Evolutionary conservation across 108 stramenopile species (phyloP).

Genomic region (Stephanodiscus triporus): DNA sequence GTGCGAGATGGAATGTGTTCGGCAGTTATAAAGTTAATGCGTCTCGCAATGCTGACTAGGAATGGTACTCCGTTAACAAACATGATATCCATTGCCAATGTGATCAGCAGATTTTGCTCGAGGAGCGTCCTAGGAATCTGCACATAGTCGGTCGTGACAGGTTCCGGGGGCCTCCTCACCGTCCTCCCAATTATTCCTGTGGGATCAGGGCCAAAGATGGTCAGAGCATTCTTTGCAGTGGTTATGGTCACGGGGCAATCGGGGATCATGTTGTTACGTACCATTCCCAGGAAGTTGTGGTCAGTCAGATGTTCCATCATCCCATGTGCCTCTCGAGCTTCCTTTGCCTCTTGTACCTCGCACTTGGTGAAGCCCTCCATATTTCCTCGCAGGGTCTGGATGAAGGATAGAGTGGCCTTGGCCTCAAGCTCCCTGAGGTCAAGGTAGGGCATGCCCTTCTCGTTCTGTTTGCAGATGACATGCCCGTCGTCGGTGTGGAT

Average conservation of each 20-base stretch:
- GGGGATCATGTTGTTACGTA: conserved; percentile 7
- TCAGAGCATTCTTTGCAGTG: conserved; percentile 8
- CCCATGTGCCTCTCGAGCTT: neutral
- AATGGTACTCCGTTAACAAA: conserved; percentile 46
- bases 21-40: conserved; percentile 33
- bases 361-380: too few relatives aligned
- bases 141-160: conserved; percentile 18
- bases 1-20: conserved; percentile 21
- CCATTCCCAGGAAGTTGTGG: conserved; percentile 13
- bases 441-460: too few relatives aligned
- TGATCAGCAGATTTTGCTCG: conserved; percentile 20
- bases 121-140: conserved; percentile 19
- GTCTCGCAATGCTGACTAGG: conserved; percentile 35
- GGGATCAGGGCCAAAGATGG: conserved; percentile 32
- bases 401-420: too few relatives aligned
- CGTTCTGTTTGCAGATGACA: too few relatives aligned
- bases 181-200: conserved; percentile 38
- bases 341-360: too few relatives aligned
- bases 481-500: too few relatives aligned
- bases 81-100: conserved; percentile 39
- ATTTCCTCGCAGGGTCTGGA: too few relatives aligned
- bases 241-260: conserved; percentile 26
- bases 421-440: too few relatives aligned
- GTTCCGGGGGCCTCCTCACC: conserved; percentile 6
- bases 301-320: conserved; percentile 16